Conservation (phyloP, 1,284 basidiomycete genomes). For the Dichomitus squalens region DNA sequence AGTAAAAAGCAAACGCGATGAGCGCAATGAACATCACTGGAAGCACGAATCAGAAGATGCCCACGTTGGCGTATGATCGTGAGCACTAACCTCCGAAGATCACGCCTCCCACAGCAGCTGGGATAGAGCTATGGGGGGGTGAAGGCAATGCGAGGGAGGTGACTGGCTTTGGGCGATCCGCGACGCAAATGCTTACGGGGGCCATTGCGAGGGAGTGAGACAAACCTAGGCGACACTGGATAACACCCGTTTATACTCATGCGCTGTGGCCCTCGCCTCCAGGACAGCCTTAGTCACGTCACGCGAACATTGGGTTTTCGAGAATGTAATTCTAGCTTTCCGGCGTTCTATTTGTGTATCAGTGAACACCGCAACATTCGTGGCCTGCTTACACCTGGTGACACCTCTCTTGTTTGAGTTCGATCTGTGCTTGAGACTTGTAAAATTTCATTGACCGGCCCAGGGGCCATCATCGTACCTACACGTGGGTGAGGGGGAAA, state of each 20-base stretch:
- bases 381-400: too few relatives aligned
- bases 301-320: not conserved
- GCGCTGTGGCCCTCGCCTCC: not conserved
- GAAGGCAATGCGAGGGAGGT: not conserved
- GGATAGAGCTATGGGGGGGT: not conserved
- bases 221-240: not conserved
- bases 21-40: constrained; percentile 4
- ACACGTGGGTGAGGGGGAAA: too few relatives aligned
- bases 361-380: too few relatives aligned
- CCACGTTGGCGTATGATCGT: not conserved
- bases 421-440: too few relatives aligned
- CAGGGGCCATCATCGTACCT: too few relatives aligned
- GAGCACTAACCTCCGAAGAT: constrained; percentile 4
- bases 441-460: too few relatives aligned
- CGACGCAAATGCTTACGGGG: not conserved
- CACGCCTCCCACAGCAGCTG: constrained; percentile 2
- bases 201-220: not conserved
- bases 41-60: not conserved
- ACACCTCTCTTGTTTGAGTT: too few relatives aligned
- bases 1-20: constrained; percentile 1
- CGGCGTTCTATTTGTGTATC: too few relatives aligned
- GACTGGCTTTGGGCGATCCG: not conserved
- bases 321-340: too few relatives aligned
- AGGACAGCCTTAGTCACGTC: not conserved
- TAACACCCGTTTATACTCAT: not conserved